Percentiles rank a stretch among this genome's conserved stretches.
Conservation (phyloP, 1,284 basidiomycete species). For the Lentinus polychrous region DNA sequence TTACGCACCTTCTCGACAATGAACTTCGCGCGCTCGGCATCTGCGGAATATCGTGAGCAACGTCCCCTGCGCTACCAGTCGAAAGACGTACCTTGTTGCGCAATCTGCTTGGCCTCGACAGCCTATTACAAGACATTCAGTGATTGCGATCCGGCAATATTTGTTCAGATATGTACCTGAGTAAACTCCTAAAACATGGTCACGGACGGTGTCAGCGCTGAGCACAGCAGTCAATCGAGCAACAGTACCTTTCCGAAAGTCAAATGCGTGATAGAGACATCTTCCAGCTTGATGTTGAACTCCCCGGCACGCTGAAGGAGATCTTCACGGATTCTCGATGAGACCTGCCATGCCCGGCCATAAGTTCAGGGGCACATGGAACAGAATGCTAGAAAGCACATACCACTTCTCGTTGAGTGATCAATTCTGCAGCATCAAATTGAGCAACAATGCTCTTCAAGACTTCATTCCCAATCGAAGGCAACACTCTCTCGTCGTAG, state of each 20-base stretch:
- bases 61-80: conserved; percentile 1
- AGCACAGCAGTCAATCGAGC: neutral
- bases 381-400: conserved; percentile 22
- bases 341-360: conserved; percentile 51
- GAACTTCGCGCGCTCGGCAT: conserved; percentile 98
- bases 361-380: conserved; percentile 1
- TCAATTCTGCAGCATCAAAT: conserved; percentile 97
- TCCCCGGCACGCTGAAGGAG: conserved; percentile 90
- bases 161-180: conserved; percentile 32
- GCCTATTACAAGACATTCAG: conserved; percentile 40
- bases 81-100: conserved; percentile 74
- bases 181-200: conserved; percentile 63
- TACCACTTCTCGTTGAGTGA: conserved; percentile 81
- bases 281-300: conserved; percentile 94
- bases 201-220: conserved; percentile 23
- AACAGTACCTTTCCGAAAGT: conserved; percentile 69
- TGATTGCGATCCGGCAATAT: neutral
- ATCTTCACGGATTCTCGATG: conserved; percentile 91
- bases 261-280: conserved; percentile 92
- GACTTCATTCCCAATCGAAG: conserved; percentile 96
- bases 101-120: conserved; percentile 98
- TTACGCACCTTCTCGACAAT: conserved; percentile 95
- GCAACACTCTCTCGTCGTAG: conserved; percentile 95
- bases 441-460: conserved; percentile 97
- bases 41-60: conserved; percentile 30